A percentile compares a stretch with the other conserved stretches of the same genome.
Conservation (phyloP, 78 protist genomes). For the Polysphondylium violaceum region DNA sequence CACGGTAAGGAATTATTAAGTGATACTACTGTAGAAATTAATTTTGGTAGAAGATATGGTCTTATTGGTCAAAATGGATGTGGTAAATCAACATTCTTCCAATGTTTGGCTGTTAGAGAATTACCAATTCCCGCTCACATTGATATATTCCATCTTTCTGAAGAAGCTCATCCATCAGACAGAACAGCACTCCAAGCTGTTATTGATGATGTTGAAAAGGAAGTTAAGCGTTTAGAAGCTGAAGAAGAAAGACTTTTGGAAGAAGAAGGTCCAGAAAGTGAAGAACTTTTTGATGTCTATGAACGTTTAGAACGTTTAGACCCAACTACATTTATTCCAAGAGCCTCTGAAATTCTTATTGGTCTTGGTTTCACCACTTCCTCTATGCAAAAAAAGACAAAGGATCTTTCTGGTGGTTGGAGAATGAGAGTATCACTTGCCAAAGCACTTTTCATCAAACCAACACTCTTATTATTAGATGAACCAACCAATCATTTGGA, state of each 20-base stretch:
- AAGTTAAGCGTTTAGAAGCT: constrained; percentile 61
- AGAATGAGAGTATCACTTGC: constrained; percentile 95
- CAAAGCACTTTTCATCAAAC: constrained; percentile 87
- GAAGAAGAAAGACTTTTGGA: constrained; percentile 40
- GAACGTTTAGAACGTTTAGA: constrained; percentile 88
- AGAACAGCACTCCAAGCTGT: constrained; percentile 85
- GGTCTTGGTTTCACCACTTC: constrained; percentile 90
- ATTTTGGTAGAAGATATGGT: constrained; percentile 92
- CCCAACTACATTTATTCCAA: constrained; percentile 75
- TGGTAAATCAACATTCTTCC: constrained; percentile 92
- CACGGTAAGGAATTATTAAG: constrained; percentile 70
- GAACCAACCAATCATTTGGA: constrained; percentile 96
- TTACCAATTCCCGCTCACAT: constrained; percentile 88
- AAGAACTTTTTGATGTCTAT: constrained; percentile 73
- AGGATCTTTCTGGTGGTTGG: constrained; percentile 94
- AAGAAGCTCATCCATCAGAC: constrained; percentile 71
- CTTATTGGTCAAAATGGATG: constrained; percentile 94
- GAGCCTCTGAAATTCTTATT: constrained; percentile 87
- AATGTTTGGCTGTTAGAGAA: constrained; percentile 85
- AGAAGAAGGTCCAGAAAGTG: constrained; percentile 72
- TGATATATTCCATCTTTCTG: constrained; percentile 74
- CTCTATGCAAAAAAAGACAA: constrained; percentile 68
- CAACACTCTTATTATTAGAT: constrained; percentile 90
- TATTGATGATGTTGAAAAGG: constrained; percentile 75
- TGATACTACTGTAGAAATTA: constrained; percentile 73